Conservation (phyloP, 1,284 basidiomycete genomes). For the Rhodotorula sp. region DNA sequence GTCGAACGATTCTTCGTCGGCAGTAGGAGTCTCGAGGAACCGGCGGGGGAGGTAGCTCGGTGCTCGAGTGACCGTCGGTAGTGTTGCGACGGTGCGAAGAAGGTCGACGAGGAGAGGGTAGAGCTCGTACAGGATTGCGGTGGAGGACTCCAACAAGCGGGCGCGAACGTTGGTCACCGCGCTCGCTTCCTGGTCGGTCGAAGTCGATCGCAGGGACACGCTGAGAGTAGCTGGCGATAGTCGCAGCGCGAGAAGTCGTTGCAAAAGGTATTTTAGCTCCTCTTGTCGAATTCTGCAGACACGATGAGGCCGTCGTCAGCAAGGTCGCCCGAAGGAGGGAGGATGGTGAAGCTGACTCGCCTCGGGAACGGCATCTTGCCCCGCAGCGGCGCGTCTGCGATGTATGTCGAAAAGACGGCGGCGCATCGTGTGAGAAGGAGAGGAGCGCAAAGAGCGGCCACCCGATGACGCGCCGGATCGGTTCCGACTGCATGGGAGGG, state of each 20-base stretch:
- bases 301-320: too few species aligned
- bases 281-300: slow-evolving; percentile 74
- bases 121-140: slow-evolving; percentile 80
- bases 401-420: slow-evolving; percentile 65
- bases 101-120: slow-evolving; percentile 76
- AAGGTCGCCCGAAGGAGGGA: background rate
- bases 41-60: slow-evolving; percentile 17
- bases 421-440: slow-evolving; percentile 71
- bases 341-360: slow-evolving; percentile 50
- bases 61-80: slow-evolving; percentile 14
- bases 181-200: slow-evolving; percentile 34
- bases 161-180: slow-evolving; percentile 55
- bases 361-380: slow-evolving; percentile 81
- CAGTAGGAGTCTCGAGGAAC: background rate
- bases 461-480: slow-evolving; percentile 59
- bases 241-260: slow-evolving; percentile 66
- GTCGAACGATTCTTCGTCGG: slow-evolving; percentile 6
- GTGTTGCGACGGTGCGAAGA: slow-evolving; percentile 4
- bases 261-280: slow-evolving; percentile 79
- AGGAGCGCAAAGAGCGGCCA: slow-evolving; percentile 68
- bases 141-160: slow-evolving; percentile 65
- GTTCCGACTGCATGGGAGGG: slow-evolving; percentile 54
- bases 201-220: slow-evolving; percentile 63
- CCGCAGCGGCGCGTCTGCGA: slow-evolving; percentile 75
- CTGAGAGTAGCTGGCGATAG: slow-evolving; percentile 71